Evolutionary conservation across 345 rosid genomes (phyloP).

Genomic region (Bruguiera sexangula): DNA sequence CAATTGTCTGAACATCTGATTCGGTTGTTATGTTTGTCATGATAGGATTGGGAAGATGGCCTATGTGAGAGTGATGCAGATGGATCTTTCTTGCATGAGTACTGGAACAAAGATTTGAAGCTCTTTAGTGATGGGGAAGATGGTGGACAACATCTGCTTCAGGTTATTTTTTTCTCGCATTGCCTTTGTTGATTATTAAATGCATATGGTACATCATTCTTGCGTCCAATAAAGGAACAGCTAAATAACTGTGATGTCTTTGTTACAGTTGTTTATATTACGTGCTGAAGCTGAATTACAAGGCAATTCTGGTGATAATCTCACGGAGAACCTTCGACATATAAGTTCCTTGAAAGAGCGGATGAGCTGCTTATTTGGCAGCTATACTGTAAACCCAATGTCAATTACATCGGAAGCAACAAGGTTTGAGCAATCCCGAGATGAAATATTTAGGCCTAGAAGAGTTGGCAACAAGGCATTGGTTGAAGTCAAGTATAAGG

Average conservation of each 20-base stretch:
- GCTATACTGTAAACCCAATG: constrained; percentile 45
- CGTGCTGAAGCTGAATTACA: constrained; percentile 89
- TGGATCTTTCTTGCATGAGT: constrained; percentile 86
- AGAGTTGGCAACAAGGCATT: constrained; percentile 45
- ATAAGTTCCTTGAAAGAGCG: constrained; percentile 56
- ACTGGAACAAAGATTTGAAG: constrained; percentile 81
- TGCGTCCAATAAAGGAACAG: neutral
- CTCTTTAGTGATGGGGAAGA: constrained; percentile 74
- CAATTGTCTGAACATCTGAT: too few relatives aligned
- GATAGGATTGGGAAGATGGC: constrained; percentile 95
- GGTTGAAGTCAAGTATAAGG: constrained; percentile 52
- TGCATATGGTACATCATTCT: neutral
- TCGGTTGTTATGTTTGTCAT: neutral
- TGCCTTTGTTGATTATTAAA: neutral
- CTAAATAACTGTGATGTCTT: constrained; percentile 20
- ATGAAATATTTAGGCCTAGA: constrained; percentile 76
- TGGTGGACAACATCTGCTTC: constrained; percentile 86
- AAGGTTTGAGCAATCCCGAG: constrained; percentile 42
- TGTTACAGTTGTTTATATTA: constrained; percentile 71
- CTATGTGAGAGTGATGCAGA: constrained; percentile 77
- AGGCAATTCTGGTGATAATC: constrained; percentile 47
- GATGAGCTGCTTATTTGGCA: constrained; percentile 58
- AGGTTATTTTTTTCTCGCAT: constrained; percentile 40
- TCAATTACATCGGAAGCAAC: constrained; percentile 39
- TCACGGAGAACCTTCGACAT: constrained; percentile 37